Conservation (phyloP, 2,329 filamentous ascomycete genomes). For the Neopestalotiopsis sp. region DNA sequence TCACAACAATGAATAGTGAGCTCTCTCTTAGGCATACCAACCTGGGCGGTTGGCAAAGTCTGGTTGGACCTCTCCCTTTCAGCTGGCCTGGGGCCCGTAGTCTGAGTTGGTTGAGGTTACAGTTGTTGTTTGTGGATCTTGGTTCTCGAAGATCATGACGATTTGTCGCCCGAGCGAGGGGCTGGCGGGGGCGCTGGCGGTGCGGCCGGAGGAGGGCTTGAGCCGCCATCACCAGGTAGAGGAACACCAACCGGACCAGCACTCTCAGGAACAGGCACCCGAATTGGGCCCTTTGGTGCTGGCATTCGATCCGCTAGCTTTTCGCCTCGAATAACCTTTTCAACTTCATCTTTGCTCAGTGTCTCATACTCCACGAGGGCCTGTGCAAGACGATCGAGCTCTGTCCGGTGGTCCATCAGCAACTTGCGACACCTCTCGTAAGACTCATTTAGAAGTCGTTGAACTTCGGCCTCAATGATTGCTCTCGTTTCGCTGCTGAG, state of each 20-base stretch:
- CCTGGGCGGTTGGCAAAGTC: neutral
- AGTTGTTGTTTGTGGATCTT: neutral
- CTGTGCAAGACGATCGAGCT: conserved; percentile 86
- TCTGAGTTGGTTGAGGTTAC: neutral
- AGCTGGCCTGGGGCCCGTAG: neutral
- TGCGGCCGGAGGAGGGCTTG: conserved; percentile 29
- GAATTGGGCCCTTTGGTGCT: conserved; percentile 65
- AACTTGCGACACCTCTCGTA: conserved; percentile 75
- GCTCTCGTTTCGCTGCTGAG: conserved; percentile 87
- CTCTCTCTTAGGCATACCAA: neutral
- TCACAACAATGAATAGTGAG: neutral
- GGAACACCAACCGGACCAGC: conserved; percentile 28
- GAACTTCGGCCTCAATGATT: conserved; percentile 87
- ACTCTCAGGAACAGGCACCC: conserved; percentile 59
- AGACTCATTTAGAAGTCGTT: conserved; percentile 81
- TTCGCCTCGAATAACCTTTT: conserved; percentile 87
- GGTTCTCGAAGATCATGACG: neutral
- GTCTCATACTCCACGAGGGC: conserved; percentile 96
- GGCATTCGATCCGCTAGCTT: conserved; percentile 73
- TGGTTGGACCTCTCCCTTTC: neutral
- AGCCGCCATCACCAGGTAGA: conserved; percentile 22
- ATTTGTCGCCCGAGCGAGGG: neutral
- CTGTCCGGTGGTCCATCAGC: conserved; percentile 75
- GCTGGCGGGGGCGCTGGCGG: conserved; percentile 23
- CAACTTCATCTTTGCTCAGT: conserved; percentile 84